Evolutionary conservation across 495 filamentous ascomycete species (phyloP), one percentile per base, ranked within the genome.

Genomic region (Hyaloscypha variabilis): DNA sequence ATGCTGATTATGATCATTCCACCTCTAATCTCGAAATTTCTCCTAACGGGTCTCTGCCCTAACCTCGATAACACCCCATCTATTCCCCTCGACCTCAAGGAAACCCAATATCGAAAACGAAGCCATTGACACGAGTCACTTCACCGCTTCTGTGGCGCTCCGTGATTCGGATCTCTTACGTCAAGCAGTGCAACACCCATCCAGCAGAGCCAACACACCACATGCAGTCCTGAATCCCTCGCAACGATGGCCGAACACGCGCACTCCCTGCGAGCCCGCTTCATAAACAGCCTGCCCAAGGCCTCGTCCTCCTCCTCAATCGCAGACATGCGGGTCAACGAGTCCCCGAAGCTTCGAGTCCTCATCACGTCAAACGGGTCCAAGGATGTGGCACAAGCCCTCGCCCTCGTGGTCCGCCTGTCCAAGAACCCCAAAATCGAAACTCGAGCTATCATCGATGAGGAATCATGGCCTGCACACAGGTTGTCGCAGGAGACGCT

Each of bases 361-460:
- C 74, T 86, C 24, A 73, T 86, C n/a, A 78, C 80, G 29, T 77
- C 82, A 49, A 84, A 84, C 68, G 82, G 83, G 54, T 73, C 76
- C 56, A 76, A 75, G 17, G 82, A 86, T 54, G 77, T 82, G 39
- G 79, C 83, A 53, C 81, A 76, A 61, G 83, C 83, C 23, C 77
- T 83, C 66, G 76, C 79, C 13, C 80, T 86, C 53, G 82, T 81
- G 58, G 79, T 86, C 19, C 80, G 83, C 60, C 78, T 86, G 0
- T 83, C 83, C 30, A 84, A 84, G 66, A 78, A 86, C 30, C 62
- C 79, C 13, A 80, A 83, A 62, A 83, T 86, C 67, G 81, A 81
- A 64, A 83, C 78, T 0, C 77, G 82, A 30, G 82, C 82, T 59
- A 81, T 86, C 51, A 78, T 82, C 67, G 83, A 86, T 69, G 81